Conservation (phyloP, 805 yeast species). For the Barnettozyma wickerhamii region DNA sequence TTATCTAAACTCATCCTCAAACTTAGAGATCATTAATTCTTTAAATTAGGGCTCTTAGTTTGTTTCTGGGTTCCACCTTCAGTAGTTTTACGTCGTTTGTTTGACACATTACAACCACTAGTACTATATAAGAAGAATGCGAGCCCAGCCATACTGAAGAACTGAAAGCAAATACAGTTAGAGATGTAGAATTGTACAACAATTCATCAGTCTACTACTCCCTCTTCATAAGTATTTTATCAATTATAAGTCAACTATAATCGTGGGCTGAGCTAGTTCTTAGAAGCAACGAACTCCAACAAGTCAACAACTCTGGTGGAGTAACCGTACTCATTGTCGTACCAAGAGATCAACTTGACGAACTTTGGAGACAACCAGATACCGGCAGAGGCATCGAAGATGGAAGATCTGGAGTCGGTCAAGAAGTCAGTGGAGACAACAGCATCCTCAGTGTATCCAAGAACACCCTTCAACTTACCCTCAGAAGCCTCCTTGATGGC, state of each 20-base stretch:
- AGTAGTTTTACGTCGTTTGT: no score
- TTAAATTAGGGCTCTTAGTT: no score
- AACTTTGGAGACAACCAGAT: slow-evolving; percentile 65
- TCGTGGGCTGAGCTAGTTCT: slow-evolving; percentile 5
- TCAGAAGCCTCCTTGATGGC: slow-evolving; percentile 56
- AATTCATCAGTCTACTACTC: no score
- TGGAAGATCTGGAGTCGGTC: slow-evolving; percentile 56
- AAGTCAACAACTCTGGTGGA: slow-evolving; percentile 73
- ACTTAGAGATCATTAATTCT: no score
- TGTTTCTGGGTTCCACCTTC: no score
- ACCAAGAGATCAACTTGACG: slow-evolving; percentile 69
- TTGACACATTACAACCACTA: no score
- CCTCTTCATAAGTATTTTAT: background rate
- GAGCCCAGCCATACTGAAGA: no score
- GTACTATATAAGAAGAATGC: no score
- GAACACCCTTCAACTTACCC: slow-evolving; percentile 56
- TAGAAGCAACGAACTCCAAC: slow-evolving; percentile 53
- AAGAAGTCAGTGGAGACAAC: slow-evolving; percentile 70
- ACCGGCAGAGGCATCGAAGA: slow-evolving; percentile 68
- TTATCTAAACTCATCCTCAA: no score
- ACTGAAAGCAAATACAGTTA: no score
- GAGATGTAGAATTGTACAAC: no score
- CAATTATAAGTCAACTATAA: slow-evolving; percentile 3
- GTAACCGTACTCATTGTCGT: slow-evolving; percentile 75
- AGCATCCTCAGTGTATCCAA: slow-evolving; percentile 68